Evolutionary conservation across 108 stramenopile species (phyloP).

Genomic region (Nitzschia sp.): DNA sequence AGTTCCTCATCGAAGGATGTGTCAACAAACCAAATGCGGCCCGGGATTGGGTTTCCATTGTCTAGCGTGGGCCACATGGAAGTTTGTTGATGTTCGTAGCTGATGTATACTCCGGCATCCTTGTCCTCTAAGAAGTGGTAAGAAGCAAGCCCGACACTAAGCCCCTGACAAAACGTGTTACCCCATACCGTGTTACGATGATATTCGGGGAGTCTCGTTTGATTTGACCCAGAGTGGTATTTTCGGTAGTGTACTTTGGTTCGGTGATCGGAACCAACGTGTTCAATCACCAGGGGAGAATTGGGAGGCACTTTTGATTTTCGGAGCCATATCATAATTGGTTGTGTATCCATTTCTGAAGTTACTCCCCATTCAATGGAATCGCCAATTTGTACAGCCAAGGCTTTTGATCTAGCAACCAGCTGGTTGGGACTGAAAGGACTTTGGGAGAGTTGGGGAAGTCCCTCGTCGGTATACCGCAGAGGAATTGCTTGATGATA

Average conservation of each 20-base stretch:
- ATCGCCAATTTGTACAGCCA: conserved; percentile 33
- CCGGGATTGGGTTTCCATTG: conserved; percentile 59
- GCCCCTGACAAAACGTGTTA: conserved; percentile 67
- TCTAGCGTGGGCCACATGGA: conserved; percentile 65
- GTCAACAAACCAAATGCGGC: conserved; percentile 52
- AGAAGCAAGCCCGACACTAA: conserved; percentile 69
- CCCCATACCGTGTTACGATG: conserved; percentile 53
- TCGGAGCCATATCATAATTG: conserved; percentile 32
- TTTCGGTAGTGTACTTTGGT: background rate
- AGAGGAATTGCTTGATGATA: background rate
- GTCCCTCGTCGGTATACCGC: background rate
- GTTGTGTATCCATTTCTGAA: background rate
- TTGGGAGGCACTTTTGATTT: conserved; percentile 1
- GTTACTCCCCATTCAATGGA: conserved; percentile 32
- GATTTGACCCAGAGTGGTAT: background rate
- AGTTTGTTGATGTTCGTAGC: conserved; percentile 60
- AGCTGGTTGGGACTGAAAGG: background rate
- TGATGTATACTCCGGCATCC: conserved; percentile 56
- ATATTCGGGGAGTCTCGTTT: conserved; percentile 27
- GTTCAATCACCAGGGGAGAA: conserved; percentile 12
- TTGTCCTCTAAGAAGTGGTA: conserved; percentile 60
- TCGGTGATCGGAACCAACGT: conserved; percentile 1
- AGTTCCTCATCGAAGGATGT: conserved; percentile 40
- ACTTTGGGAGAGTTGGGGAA: conserved; percentile 6
- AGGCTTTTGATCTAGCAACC: background rate